phyloP scores from a whole-genome alignment of 1,284 basidiomycete species.

The Cerioporus squamosus region DNA sequence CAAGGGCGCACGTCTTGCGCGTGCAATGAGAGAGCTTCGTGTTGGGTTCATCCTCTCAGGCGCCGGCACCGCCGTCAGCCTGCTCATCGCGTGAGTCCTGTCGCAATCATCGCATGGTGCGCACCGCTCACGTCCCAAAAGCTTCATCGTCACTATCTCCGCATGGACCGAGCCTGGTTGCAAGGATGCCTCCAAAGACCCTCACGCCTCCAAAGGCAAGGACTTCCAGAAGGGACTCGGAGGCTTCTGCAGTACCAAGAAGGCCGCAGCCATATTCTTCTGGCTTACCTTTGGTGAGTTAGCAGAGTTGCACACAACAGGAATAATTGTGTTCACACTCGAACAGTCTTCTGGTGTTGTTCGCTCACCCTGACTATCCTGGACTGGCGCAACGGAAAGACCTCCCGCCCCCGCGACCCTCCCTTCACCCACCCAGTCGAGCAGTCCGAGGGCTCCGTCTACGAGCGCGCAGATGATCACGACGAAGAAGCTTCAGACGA shows the following conservation, averaged over 20 bases:
- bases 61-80: constrained; percentile 62
- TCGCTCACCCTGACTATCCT: constrained; percentile 64
- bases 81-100: constrained; percentile 72
- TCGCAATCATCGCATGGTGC: not conserved
- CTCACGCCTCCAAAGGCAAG: constrained; percentile 64
- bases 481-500: constrained; percentile 45
- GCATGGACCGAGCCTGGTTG: constrained; percentile 85
- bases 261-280: constrained; percentile 85
- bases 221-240: constrained; percentile 69
- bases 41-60: constrained; percentile 81
- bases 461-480: constrained; percentile 36
- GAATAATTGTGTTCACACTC: not conserved
- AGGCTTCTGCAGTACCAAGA: constrained; percentile 89
- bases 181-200: constrained; percentile 72
- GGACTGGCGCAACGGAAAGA: constrained; percentile 76
- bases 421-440: constrained; percentile 67
- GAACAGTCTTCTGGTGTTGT: constrained; percentile 66
- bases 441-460: constrained; percentile 48
- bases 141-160: constrained; percentile 74
- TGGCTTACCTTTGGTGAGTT: constrained; percentile 77
- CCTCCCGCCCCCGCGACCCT: constrained; percentile 63
- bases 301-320: not conserved
- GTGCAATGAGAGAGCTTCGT: constrained; percentile 80
- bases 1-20: constrained; percentile 73
- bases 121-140: constrained; percentile 31